Percentiles rank a stretch among this genome's conserved stretches.
Evolutionary conservation across 2,329 filamentous ascomycete species (phyloP).

Genomic region (Aspergillus sp.): DNA sequence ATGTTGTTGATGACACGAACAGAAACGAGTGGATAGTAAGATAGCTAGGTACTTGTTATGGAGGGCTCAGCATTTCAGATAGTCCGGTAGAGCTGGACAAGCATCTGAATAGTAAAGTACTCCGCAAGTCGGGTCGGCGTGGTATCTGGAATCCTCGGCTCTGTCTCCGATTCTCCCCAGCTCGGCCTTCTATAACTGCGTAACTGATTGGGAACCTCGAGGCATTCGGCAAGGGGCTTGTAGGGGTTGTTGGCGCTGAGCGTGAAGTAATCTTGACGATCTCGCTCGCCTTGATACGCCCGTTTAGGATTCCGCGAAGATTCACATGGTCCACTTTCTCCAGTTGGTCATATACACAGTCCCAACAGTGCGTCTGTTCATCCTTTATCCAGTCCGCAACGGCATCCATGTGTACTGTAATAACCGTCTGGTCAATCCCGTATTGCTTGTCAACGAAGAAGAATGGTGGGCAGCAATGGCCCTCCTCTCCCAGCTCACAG

Average conservation of each 20-base stretch:
- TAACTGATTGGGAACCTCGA: not conserved
- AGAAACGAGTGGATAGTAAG: too few species aligned
- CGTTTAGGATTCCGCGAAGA: not conserved
- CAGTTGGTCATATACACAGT: not conserved
- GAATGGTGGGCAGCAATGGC: not conserved
- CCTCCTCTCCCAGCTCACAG: not conserved
- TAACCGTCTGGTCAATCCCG: not conserved
- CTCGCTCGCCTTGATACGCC: not conserved
- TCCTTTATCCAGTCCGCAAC: not conserved
- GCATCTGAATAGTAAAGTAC: not conserved
- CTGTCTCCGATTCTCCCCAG: not conserved
- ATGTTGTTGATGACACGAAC: too few species aligned
- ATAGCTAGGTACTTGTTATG: not conserved
- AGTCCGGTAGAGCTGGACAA: not conserved
- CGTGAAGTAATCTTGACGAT: not conserved
- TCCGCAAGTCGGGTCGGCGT: not conserved
- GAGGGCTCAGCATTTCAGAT: not conserved
- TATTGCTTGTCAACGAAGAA: conserved; percentile 3
- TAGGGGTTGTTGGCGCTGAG: not conserved
- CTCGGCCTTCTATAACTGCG: not conserved
- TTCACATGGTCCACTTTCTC: not conserved
- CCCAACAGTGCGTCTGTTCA: not conserved
- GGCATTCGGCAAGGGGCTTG: not conserved
- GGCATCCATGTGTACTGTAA: not conserved
- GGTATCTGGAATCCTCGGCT: not conserved